A percentile compares a stretch with the other conserved stretches of the same genome.
Evolutionary conservation across 345 rosid genomes (phyloP).

Genomic region (Eucalyptus paniculata): DNA sequence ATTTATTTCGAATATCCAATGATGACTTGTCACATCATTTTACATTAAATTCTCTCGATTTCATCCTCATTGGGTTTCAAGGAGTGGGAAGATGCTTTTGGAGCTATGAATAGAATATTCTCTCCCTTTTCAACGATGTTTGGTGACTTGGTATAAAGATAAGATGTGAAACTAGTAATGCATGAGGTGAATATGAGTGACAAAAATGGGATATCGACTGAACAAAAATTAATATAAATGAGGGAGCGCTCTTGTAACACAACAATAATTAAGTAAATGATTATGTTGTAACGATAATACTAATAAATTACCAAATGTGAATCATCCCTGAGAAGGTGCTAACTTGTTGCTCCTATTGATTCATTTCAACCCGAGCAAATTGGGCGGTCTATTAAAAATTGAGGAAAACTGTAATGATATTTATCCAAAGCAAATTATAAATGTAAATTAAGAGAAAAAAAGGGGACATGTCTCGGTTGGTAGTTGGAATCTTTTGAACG

Average conservation of each 20-base stretch:
- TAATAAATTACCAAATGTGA: background rate
- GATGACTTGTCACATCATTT: background rate
- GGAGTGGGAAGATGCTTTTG: background rate
- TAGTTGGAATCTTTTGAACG: background rate
- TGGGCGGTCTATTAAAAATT: background rate
- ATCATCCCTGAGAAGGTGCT: rapidly evolving
- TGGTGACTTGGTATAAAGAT: background rate
- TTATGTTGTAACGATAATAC: rapidly evolving
- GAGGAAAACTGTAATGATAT: background rate
- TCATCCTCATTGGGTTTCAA: background rate
- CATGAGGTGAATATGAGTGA: rapidly evolving
- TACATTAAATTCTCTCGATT: background rate
- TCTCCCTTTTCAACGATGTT: background rate
- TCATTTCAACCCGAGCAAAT: background rate
- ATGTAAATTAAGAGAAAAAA: background rate
- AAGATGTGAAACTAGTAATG: background rate
- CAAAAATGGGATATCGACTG: rapidly evolving
- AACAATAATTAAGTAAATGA: background rate
- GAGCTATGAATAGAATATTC: background rate
- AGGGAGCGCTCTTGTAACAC: rapidly evolving
- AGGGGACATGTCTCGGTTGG: background rate
- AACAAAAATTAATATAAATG: background rate
- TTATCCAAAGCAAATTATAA: background rate
- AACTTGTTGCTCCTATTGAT: background rate
- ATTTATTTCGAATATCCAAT: background rate